Evolutionary conservation across 2,329 filamentous ascomycete species (phyloP).

Genomic region (Amauroascus verrucosus): DNA sequence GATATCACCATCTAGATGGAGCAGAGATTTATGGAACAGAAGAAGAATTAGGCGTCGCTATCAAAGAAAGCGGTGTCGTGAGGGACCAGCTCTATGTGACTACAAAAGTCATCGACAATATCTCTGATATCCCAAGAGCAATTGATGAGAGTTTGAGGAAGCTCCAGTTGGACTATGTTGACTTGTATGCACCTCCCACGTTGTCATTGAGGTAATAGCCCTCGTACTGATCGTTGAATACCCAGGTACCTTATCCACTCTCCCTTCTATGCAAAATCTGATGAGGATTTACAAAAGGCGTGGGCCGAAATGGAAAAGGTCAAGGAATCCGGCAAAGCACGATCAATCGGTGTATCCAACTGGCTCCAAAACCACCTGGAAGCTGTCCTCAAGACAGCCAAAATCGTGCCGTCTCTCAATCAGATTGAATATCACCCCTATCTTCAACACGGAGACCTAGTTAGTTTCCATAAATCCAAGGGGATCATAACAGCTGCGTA

Average conservation of each 20-base stretch:
- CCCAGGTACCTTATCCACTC: constrained; percentile 51
- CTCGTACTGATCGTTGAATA: not conserved
- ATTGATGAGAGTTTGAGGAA: constrained; percentile 50
- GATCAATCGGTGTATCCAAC: constrained; percentile 54
- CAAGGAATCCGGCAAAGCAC: constrained; percentile 47
- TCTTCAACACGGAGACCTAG: constrained; percentile 36
- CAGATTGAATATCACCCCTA: constrained; percentile 41
- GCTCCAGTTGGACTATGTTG: constrained; percentile 51
- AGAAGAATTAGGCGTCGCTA: constrained; percentile 39
- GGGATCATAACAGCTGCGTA: constrained; percentile 37
- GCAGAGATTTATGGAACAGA: constrained; percentile 49
- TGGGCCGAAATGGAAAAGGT: constrained; percentile 53
- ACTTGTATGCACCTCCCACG: constrained; percentile 40
- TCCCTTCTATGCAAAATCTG: constrained; percentile 48
- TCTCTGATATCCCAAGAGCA: constrained; percentile 46
- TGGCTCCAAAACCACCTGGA: constrained; percentile 48
- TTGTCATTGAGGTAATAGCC: not conserved
- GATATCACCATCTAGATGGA: constrained; percentile 54
- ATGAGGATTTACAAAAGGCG: constrained; percentile 45
- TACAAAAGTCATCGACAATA: constrained; percentile 47
- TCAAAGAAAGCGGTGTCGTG: constrained; percentile 38
- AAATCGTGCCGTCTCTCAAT: constrained; percentile 33
- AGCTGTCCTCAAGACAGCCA: constrained; percentile 39
- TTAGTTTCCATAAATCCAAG: constrained; percentile 33
- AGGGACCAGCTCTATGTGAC: constrained; percentile 44